Evolutionary conservation across 202 grass and related monocot genomes (phyloP).

Genomic region (Hordeum pubiflorum): DNA sequence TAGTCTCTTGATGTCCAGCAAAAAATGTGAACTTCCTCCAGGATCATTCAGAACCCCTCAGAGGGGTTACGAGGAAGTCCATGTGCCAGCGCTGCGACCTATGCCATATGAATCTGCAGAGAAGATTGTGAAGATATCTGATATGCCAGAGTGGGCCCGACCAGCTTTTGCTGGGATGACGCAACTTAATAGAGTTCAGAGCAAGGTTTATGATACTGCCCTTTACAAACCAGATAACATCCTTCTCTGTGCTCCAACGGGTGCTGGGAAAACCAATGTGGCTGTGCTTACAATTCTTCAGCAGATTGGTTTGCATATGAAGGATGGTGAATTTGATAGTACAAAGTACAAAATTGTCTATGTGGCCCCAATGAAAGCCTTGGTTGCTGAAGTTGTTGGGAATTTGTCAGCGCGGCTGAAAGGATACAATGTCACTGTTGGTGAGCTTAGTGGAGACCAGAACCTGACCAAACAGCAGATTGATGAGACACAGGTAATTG

Average conservation of each 20-base stretch:
- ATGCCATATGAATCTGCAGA: constrained; percentile 37
- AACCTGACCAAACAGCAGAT: constrained; percentile 87
- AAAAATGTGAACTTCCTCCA: constrained; percentile 67
- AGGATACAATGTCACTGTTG: constrained; percentile 61
- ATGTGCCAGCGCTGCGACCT: constrained; percentile 59
- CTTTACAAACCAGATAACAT: constrained; percentile 74
- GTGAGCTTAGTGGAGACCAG: constrained; percentile 87
- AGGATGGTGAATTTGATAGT: constrained; percentile 61
- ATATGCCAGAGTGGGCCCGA: constrained; percentile 56
- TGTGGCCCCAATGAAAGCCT: constrained; percentile 96
- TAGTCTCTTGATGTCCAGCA: constrained; percentile 67
- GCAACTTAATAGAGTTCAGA: constrained; percentile 79
- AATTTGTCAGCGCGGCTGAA: constrained; percentile 73
- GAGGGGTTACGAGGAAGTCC: constrained; percentile 71
- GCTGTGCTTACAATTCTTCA: constrained; percentile 81
- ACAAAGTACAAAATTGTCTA: constrained; percentile 94
- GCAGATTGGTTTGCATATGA: constrained; percentile 82
- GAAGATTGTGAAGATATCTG: constrained; percentile 65
- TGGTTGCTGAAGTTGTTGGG: constrained; percentile 90
- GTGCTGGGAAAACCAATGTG: constrained; percentile 95
- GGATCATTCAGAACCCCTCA: constrained; percentile 54
- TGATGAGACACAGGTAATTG: constrained; percentile 91
- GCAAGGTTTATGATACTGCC: constrained; percentile 78
- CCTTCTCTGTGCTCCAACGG: constrained; percentile 81
- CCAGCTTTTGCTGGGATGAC: constrained; percentile 80